Evolutionary conservation across 225 moss, liverwort and hornwort species (phyloP), one percentile per base, ranked within the genome.

Genomic region (Marchantia polymorpha): DNA sequence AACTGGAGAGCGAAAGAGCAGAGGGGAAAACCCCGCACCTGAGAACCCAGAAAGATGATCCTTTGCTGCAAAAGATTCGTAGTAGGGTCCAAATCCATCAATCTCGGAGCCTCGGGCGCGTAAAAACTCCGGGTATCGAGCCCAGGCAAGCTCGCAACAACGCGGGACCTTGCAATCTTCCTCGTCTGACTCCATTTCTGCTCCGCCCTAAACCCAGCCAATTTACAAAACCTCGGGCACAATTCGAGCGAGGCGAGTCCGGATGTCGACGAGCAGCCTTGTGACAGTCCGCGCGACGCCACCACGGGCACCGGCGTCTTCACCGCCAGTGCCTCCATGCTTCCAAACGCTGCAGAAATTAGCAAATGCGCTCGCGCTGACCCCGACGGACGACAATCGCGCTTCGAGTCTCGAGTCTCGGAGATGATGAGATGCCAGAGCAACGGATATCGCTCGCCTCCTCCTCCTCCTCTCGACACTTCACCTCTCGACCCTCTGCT

Each of bases 41-140:
- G 97, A 22, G 87, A 67, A 0, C 97, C 94, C 2, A 96, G 81
- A 48, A 96, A 96, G 56, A 96, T 77, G 23, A 96, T 88, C 26
- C 94, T 83, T 87, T 97, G 94, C 79, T 89, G 91, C 81, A 92
- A 51, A 67, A 94, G 82, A 91, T 91, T 92, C 2, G 90, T 89
- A 0, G 48, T 82, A 5, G 93, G 93, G 68, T 94, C 94, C 86
- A 97, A 87, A 83, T 97, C 97, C 84, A 87, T 88, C 69, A 94
- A 72, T 26, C 94, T 79, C 10, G 91, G 89, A 60, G 90, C 60
- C 27, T 73, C 58, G 51, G 52, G 80, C 73, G 78, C 76, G 68
- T 78, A 74, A 13, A 50, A 23, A 15, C 74, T 55, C 10, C 48
- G 61, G 48, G 49, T 49, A n/a, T 73, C 77, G 14, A 61, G 22